Percentiles rank a stretch among this genome's conserved stretches.
Conservation (phyloP, 73 alveolate species). For the Effrenium voratum region DNA sequence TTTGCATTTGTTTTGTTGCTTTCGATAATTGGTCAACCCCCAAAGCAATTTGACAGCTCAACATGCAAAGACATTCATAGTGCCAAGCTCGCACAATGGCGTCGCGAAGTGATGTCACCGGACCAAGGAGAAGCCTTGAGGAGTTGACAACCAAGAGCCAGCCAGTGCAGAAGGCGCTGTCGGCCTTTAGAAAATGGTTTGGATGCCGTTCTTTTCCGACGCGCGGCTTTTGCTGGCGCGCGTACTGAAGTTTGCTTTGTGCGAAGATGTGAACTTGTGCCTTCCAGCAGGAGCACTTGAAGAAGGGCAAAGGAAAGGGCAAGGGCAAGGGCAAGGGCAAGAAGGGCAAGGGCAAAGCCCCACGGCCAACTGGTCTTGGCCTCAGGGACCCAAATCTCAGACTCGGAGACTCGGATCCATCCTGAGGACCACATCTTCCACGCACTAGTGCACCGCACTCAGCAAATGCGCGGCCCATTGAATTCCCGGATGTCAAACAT, state of each 20-base stretch:
- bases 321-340: conserved; percentile 46
- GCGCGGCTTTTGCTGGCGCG: too few species aligned
- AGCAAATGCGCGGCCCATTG: too few species aligned
- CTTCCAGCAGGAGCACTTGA: not conserved
- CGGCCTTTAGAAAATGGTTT: too few species aligned
- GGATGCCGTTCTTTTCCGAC: too few species aligned
- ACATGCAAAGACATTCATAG: not conserved
- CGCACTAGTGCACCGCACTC: conserved; percentile 30
- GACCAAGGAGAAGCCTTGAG: conserved; percentile 84
- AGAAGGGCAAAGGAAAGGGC: conserved; percentile 84
- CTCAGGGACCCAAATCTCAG: not conserved
- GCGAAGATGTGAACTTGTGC: too few species aligned
- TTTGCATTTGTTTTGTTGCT: not conserved
- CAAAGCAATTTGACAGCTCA: not conserved
- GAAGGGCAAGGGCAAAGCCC: conserved; percentile 78
- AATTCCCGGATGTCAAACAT: too few species aligned
- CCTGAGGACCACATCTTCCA: conserved; percentile 84
- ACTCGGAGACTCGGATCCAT: not conserved
- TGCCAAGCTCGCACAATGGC: not conserved
- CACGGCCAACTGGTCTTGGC: conserved; percentile 68
- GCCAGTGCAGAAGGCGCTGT: conserved; percentile 72
- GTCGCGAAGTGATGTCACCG: not conserved
- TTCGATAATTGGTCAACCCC: not conserved
- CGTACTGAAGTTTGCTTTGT: too few species aligned
- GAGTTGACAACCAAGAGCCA: conserved; percentile 51